Evolutionary conservation across 179 eudicot species (phyloP).

Genomic region (Spergularia azorica): DNA sequence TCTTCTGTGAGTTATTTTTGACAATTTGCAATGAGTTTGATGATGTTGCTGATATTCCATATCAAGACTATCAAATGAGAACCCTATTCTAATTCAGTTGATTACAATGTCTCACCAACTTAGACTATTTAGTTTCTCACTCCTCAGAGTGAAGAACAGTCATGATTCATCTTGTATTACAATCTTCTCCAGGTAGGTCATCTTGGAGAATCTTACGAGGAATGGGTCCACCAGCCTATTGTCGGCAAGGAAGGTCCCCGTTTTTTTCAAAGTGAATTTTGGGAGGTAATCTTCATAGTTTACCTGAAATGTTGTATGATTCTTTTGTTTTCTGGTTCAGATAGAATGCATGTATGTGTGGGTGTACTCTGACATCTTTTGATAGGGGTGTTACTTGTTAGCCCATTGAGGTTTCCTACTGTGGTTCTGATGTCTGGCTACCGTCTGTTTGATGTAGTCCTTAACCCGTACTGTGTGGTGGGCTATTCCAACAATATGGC

Average conservation of each 20-base stretch:
- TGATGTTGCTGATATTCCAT: background rate
- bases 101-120: background rate
- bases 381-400: background rate
- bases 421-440: conserved; percentile 14
- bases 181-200: conserved; percentile 72
- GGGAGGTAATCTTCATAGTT: conserved; percentile 62
- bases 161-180: background rate
- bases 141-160: background rate
- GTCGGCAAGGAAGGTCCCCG: conserved; percentile 98
- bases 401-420: background rate
- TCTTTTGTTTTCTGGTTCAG: background rate
- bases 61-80: background rate
- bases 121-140: background rate
- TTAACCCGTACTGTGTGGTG: conserved; percentile 85
- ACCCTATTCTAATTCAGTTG: background rate
- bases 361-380: background rate
- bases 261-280: conserved; percentile 75
- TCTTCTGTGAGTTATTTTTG: background rate
- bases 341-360: background rate
- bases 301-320: background rate
- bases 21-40: background rate
- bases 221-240: conserved; percentile 97
- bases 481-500: conserved; percentile 86
- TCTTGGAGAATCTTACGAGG: conserved; percentile 91
- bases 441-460: conserved; percentile 47